Evolutionary conservation across 257 asterid genomes (phyloP), one percentile per base, ranked within the genome.

Genomic region (Ajuga chamaepitys): DNA sequence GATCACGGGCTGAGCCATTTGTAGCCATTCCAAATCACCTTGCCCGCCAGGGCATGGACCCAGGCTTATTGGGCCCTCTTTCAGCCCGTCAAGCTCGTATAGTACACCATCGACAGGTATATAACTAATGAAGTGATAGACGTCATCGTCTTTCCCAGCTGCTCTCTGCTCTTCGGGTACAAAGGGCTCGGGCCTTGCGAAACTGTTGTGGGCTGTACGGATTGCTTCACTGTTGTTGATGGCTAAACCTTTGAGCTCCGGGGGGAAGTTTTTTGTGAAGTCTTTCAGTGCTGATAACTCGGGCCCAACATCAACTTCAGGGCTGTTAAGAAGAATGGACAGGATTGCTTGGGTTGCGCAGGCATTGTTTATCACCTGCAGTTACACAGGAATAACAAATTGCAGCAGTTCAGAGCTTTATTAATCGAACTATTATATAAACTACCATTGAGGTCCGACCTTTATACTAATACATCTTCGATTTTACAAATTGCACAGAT

Each of bases 271-370:
- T 73, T 82, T 86, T 26, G 98, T 81, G 86, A 94, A 94, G 11
- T 94, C 98, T 78, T 78, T 94, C 66, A 90, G 62, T 1, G 95
- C 89, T 9, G 89, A 79, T 26, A 90, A 55, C 80, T 90, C 98
- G 22, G 91, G 95, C 48, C 98, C 99, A 60, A 90, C 78, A 66
- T 94, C 99, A 53, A 94, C 76, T 7, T 90, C 98, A 5, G 85
- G 85, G 69, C 95, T 81, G 80, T 94, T 94, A 85, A 94, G 55
- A 41, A 94, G 89, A 70, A 90, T 86, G 5, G 99, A 85, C 34
- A 94, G 83, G 70, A 94, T 90, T 66, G 98, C 99, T 84, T 94
- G 99, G 75, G 99, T 94, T 55, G 99, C 99, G 70, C 99, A 94
- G 35, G 98, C 99, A 78, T 94, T 94, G 45, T 88, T 94, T 73